Base-by-base conservation (phyloP, 164 flowering plant genomes). In the grape (Vitis vinifera) region DNA sequence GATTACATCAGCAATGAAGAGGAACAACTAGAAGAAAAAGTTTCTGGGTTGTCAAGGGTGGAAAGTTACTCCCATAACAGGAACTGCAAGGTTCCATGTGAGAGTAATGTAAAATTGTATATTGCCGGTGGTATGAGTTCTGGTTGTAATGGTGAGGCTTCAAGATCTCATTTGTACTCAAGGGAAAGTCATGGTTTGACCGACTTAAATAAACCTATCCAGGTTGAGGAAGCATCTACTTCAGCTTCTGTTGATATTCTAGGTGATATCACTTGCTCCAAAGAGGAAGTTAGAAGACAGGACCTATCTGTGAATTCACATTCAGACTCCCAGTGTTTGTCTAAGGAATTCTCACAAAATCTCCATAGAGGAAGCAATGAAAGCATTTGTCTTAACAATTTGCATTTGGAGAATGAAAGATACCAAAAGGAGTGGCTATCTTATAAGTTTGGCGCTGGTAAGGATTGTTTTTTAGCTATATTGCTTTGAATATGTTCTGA, bases 401-500 rank as follows among this genome's bases (percentile, higher is more conserved):
- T 47, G 48, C 81, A 70, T 68, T 55, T 62, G 23, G 77, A 68
- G n/a, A 66, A 65, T 17, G 77, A 66, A 63, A 78, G 66, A 61
- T 68, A 27, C 10, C 73, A 77, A 64, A 67, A 68, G 47, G 83
- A 73, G 64, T 69, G 68, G 78, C 62, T 30, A 37, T 66, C 77
- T 51, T 61, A 60, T 75, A 71, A 51, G 13, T 55, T 52, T 64
- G 73, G 78, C 61, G 61, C 81, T 68, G 88, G 91, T 86, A 77
- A 70, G 77, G 11, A 16, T 16, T 10, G 23, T 44, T 19, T 69
- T 23, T 60, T 51, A 23, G 55, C 60, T 11, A 17, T 19, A 16
- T 44, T 55, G 12, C 15, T 19, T 59, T 55, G 17, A 47, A n/a
- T 68, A 30, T 23, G 31, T 55, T 55, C 4, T 66, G 17, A 8